Evolutionary conservation across 208 protist genomes (phyloP), one percentile per base, ranked within the genome.

Genomic region (Kentomonas sorsogonicus): DNA sequence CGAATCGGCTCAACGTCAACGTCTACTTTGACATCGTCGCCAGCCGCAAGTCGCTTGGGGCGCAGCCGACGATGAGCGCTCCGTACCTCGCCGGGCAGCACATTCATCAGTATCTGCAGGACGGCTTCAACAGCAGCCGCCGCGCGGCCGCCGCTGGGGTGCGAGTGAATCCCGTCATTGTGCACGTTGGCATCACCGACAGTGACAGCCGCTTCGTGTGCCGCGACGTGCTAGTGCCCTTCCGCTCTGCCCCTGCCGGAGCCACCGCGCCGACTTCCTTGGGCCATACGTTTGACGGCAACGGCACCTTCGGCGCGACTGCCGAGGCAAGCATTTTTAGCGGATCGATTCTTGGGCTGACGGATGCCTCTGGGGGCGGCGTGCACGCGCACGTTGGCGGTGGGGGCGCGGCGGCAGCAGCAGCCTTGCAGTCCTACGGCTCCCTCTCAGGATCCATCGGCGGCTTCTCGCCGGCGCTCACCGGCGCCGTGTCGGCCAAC

Each of bases 151-250:
- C 29, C 40, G 18, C 18, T 29, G 29, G 5, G 18, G 30, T 26
- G 20, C 23, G 23, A 5, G 43, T 20, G 9, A 15, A 11, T 36
- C 33, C 7, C 7, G 7, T 36, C 33, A 36, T 5, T 36, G 7
- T 11, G 33, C 18, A 16, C 18, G 36, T 81, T 16, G 74, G 74
- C 44, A 87, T 93, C 43, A 88, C 76, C 47, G 86, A 93, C 57
- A 71, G 66, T 29, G 53, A 50, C 22, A 63, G 69, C 31, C 84
- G 66, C 18, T 63, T 89, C 15, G 76, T 82, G 9, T 71, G 81
- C 0, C 69, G 77, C 1, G 79, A 93, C 50, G 63, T 93, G 38
- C 67, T 93, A 0, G 89, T 81, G 34, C 86, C 86, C 11, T 86
- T 74, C 34, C 72, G 74, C 6, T 34, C 23, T 43, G 43, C 34